These are phyloP conservation scores for Xylariales sp. DNA, from an alignment of 2,329 filamentous ascomycete genomes.

Conservation along the genomic window DNA sequence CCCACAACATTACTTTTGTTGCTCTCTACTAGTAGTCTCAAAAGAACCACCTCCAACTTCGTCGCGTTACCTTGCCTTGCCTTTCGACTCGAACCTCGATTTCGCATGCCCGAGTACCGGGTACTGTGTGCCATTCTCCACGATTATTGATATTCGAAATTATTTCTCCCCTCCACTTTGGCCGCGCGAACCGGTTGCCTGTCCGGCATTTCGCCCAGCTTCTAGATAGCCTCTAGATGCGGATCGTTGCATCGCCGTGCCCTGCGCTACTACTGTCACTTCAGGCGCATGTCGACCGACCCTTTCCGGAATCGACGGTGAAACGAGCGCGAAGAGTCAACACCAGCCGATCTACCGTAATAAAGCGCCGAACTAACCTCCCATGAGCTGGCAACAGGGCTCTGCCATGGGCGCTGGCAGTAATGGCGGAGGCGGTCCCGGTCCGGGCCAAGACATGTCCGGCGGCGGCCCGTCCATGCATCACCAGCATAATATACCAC, in stretches of 20 bases:
- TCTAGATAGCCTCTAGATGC: constrained; percentile 24
- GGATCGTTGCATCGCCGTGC: constrained; percentile 19
- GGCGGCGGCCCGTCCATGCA: constrained; percentile 53
- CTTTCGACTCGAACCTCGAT: background rate
- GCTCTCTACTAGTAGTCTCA: background rate
- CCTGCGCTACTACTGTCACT: background rate
- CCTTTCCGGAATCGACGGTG: constrained; percentile 40
- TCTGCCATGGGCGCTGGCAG: constrained; percentile 55
- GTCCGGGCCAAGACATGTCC: constrained; percentile 55
- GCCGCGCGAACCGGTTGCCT: background rate
- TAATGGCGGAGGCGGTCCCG: constrained; percentile 57
- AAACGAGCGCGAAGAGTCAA: constrained; percentile 44
- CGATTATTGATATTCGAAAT: background rate
- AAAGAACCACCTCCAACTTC: background rate
- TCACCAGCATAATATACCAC: constrained; percentile 60
- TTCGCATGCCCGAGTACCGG: background rate
- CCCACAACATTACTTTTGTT: background rate
- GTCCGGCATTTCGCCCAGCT: background rate
- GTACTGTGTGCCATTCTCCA: background rate
- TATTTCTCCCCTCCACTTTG: background rate
- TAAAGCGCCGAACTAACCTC: constrained; percentile 11
- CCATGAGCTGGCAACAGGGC: constrained; percentile 54
- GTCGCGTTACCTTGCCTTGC: constrained; percentile 12
- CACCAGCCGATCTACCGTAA: constrained; percentile 32
- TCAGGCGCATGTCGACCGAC: constrained; percentile 45